Percentiles rank a stretch among this genome's conserved stretches.
Conservation (phyloP, 1,284 basidiomycete genomes). For the Xanthoconium separans region DNA sequence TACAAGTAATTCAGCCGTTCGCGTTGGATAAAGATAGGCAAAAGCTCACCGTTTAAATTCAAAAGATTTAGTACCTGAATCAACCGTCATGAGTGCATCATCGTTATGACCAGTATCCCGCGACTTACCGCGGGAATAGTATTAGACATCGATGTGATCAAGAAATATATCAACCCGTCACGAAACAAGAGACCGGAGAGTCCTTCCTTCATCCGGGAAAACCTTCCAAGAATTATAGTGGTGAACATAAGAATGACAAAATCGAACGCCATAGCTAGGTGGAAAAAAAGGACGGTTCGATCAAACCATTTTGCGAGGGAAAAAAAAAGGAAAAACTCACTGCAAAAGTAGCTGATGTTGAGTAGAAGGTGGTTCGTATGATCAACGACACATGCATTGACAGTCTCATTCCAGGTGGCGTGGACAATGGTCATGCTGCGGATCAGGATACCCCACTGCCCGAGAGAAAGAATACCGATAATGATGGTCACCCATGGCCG, state of each 20-base stretch:
- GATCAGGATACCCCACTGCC: constrained; percentile 65
- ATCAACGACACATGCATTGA: constrained; percentile 47
- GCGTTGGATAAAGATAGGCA: not conserved
- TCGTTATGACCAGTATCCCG: constrained; percentile 31
- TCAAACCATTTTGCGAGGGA: not conserved
- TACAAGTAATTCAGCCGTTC: constrained; percentile 5
- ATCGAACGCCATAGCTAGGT: constrained; percentile 65
- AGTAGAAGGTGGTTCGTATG: constrained; percentile 50
- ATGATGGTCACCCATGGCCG: constrained; percentile 46
- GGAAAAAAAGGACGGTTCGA: not conserved
- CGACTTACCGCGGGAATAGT: constrained; percentile 59
- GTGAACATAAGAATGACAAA: constrained; percentile 58
- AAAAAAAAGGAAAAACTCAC: constrained; percentile 39
- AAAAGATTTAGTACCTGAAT: constrained; percentile 26
- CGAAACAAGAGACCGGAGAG: constrained; percentile 67
- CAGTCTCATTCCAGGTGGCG: constrained; percentile 47
- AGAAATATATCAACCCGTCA: constrained; percentile 68
- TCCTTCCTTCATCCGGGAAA: constrained; percentile 47
- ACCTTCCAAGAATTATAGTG: constrained; percentile 47
- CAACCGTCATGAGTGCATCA: not conserved
- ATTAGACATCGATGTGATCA: constrained; percentile 64
- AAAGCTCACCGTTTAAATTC: constrained; percentile 24
- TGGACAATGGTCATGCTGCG: constrained; percentile 64
- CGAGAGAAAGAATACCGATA: constrained; percentile 53
- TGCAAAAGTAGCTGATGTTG: constrained; percentile 66